Evolutionary conservation across 345 rosid species (phyloP).

Genomic region (Brassica incana): DNA sequence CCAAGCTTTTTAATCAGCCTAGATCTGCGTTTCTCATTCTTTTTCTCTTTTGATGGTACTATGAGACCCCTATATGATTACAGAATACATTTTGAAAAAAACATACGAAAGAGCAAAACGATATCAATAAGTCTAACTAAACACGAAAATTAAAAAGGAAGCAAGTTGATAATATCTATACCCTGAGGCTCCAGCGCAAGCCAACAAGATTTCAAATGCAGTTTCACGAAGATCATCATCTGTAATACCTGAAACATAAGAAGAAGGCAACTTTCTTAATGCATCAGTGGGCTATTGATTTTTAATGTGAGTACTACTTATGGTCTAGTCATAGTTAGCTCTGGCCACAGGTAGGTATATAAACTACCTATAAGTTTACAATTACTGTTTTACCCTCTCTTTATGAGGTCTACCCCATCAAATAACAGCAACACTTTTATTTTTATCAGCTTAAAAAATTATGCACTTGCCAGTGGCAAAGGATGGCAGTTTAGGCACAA

Average conservation of each 20-base stretch:
- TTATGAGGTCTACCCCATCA: not conserved
- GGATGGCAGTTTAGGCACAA: slow-evolving; percentile 70
- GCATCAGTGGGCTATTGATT: not conserved
- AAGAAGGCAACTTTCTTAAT: slow-evolving; percentile 9
- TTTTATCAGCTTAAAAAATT: not conserved
- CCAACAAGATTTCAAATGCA: slow-evolving; percentile 89
- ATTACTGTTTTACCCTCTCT: not conserved
- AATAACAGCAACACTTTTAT: not conserved
- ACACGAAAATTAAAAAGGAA: slow-evolving; percentile 21
- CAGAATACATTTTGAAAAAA: slow-evolving; percentile 20
- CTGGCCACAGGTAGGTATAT: not conserved
- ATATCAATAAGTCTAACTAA: not conserved
- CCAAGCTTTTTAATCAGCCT: slow-evolving; percentile 93
- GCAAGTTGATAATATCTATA: slow-evolving; percentile 38
- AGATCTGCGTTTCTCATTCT: slow-evolving; percentile 75
- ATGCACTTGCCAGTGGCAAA: slow-evolving; percentile 75
- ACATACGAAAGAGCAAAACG: slow-evolving; percentile 14
- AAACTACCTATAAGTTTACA: not conserved
- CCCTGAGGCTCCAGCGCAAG: slow-evolving; percentile 99
- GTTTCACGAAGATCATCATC: slow-evolving; percentile 97
- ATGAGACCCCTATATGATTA: slow-evolving; percentile 69
- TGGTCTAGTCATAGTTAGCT: slow-evolving; percentile 7
- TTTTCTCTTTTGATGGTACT: slow-evolving; percentile 87
- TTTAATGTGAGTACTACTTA: not conserved
- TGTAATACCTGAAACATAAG: slow-evolving; percentile 58